Evolutionary conservation across 2,329 filamentous ascomycete genomes (phyloP).

Genomic region (Furcasterigmium furcatum): DNA sequence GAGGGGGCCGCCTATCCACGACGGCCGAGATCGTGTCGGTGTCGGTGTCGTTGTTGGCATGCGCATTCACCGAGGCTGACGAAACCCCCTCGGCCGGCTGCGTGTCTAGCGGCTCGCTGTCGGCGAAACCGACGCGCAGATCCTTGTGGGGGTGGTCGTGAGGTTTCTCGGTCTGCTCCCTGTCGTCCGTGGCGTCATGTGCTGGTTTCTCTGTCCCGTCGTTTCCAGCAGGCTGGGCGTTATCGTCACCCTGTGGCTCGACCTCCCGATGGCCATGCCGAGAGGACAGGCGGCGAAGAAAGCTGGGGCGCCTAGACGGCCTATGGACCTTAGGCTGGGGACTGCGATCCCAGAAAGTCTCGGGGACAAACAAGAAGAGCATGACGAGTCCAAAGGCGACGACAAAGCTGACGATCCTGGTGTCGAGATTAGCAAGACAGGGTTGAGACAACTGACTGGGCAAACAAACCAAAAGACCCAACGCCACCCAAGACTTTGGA

Average conservation of each 20-base stretch:
- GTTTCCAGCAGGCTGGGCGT: not conserved
- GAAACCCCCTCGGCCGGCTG: too few relatives aligned
- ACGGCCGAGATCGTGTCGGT: too few relatives aligned
- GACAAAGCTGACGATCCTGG: slow-evolving; percentile 76
- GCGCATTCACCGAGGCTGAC: too few relatives aligned
- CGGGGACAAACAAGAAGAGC: slow-evolving; percentile 87
- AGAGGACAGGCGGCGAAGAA: slow-evolving; percentile 47
- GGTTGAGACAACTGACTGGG: not conserved
- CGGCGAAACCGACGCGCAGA: slow-evolving; percentile 27
- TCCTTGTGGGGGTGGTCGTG: slow-evolving; percentile 18
- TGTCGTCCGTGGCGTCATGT: too few relatives aligned
- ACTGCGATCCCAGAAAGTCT: slow-evolving; percentile 92
- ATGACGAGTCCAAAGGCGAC: slow-evolving; percentile 67
- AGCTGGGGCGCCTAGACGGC: slow-evolving; percentile 35
- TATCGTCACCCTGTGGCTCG: not conserved
- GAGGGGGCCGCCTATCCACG: too few relatives aligned
- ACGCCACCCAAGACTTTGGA: slow-evolving; percentile 75
- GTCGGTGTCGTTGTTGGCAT: too few relatives aligned
- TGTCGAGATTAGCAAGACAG: slow-evolving; percentile 15
- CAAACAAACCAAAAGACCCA: slow-evolving; percentile 74
- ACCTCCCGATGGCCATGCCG: slow-evolving; percentile 19
- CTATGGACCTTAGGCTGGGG: slow-evolving; percentile 45
- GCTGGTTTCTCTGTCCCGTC: not conserved
- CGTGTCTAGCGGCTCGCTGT: slow-evolving; percentile 8
- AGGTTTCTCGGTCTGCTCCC: not conserved